Percentiles rank a stretch among this genome's conserved stretches.
Conservation (phyloP, 169 alveolate species). For the Plasmodium vivax region DNA sequence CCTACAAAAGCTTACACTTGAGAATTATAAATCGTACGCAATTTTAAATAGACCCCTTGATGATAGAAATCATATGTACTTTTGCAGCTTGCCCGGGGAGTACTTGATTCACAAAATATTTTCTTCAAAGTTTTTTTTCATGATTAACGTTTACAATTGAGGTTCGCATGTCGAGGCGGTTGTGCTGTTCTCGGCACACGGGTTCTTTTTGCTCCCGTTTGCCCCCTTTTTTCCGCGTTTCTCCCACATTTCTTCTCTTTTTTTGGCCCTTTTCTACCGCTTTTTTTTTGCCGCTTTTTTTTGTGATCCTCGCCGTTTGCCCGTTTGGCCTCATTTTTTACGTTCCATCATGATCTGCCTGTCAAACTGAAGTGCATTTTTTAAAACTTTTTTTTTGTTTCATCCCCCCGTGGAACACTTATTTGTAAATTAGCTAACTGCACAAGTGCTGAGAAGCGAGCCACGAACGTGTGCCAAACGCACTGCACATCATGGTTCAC, state of each 20-base stretch:
- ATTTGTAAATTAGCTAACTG: not conserved
- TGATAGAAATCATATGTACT: not conserved
- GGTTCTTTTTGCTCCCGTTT: not conserved
- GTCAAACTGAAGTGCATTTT: not conserved
- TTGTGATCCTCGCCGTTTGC: not conserved
- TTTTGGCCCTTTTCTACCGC: not conserved
- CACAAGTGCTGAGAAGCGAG: not conserved
- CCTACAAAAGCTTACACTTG: not conserved
- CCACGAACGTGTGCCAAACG: not conserved
- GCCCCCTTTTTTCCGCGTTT: too few relatives aligned
- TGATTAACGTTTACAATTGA: not conserved
- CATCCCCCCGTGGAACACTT: not conserved
- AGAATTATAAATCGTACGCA: slow-evolving; percentile 9
- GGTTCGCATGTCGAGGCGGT: not conserved
- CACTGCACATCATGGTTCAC: not conserved
- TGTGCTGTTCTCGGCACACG: not conserved
- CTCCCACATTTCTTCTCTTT: not conserved
- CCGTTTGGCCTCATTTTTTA: not conserved
- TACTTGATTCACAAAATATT: slow-evolving; percentile 7
- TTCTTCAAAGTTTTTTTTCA: not conserved
- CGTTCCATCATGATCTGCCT: not conserved
- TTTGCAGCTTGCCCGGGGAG: slow-evolving; percentile 26
- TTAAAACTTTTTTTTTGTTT: not conserved
- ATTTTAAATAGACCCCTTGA: not conserved
- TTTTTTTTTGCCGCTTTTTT: not conserved